phyloP scores from a whole-genome alignment of 148 eudicot species.

The Silene uniflora region DNA sequence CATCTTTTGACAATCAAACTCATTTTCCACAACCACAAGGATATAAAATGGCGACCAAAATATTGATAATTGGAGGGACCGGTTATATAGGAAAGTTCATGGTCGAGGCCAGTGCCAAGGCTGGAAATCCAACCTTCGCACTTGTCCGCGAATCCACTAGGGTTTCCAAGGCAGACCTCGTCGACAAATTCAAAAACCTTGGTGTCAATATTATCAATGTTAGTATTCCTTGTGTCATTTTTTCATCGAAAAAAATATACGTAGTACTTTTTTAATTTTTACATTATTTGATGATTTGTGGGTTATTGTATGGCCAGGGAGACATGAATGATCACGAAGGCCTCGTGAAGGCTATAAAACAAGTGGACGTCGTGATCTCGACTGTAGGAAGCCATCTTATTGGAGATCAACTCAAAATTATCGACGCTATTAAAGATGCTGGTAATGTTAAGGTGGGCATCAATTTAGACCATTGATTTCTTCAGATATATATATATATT shows the following conservation, averaged over 20 bases:
- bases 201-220: constrained; percentile 7
- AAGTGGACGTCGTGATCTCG: constrained; percentile 27
- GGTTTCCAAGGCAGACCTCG: neutral
- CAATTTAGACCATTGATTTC: too few relatives aligned
- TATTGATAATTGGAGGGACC: constrained; percentile 8
- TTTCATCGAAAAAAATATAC: neutral
- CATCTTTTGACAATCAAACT: neutral
- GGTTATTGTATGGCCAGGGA: neutral
- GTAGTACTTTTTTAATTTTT: neutral
- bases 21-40: neutral
- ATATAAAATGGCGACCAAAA: neutral
- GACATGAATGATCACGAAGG: constrained; percentile 21
- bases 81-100: constrained; percentile 18
- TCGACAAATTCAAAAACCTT: neutral
- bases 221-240: neutral
- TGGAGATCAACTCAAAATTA: constrained; percentile 22
- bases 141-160: constrained; percentile 6
- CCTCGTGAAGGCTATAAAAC: constrained; percentile 21
- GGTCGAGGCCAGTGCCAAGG: constrained; percentile 5
- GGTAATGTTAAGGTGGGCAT: constrained; percentile 24
- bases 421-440: constrained; percentile 26
- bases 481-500: too few relatives aligned
- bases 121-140: constrained; percentile 6
- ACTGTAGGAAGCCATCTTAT: neutral
- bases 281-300: neutral